These are phyloP conservation scores for Forsythia viridissima DNA, from an alignment of 257 asterid species.

Conservation along the genomic window DNA sequence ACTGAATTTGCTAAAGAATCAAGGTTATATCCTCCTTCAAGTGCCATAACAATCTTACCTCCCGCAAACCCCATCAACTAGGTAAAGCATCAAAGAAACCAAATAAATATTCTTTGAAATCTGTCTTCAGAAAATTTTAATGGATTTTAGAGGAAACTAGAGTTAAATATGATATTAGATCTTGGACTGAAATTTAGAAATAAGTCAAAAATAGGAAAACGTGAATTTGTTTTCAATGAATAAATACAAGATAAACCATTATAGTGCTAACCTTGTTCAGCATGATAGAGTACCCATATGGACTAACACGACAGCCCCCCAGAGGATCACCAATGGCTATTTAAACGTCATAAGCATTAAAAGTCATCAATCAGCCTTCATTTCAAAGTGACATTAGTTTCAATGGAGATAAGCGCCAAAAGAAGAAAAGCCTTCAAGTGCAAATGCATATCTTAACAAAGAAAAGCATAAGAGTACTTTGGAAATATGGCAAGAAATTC, in stretches of 20 bases:
- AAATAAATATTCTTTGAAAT: conserved; percentile 14
- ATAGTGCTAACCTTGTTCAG: conserved; percentile 67
- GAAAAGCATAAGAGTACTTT: not conserved
- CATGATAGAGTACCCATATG: conserved; percentile 83
- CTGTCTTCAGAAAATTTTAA: not conserved
- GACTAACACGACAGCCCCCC: conserved; percentile 88
- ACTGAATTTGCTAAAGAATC: conserved; percentile 75
- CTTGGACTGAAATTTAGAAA: not conserved
- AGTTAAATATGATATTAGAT: not conserved
- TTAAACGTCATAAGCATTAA: conserved; percentile 27
- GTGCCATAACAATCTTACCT: conserved; percentile 95
- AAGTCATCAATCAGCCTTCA: conserved; percentile 3
- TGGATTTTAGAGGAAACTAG: not conserved
- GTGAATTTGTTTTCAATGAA: conserved; percentile 5
- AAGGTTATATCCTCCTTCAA: conserved; percentile 96
- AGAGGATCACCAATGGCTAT: conserved; percentile 92
- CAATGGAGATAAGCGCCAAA: not conserved
- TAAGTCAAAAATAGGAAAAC: not conserved
- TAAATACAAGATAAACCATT: conserved; percentile 11
- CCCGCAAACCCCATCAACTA: conserved; percentile 84
- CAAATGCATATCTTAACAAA: not conserved
- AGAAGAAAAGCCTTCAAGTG: conserved; percentile 14
- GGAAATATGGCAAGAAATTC: not conserved
- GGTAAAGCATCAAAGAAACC: conserved; percentile 22
- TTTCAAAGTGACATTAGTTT: conserved; percentile 12